Evolutionary conservation across 345 rosid species (phyloP), one percentile per base, ranked within the genome.

Genomic region (Punica granatum): DNA sequence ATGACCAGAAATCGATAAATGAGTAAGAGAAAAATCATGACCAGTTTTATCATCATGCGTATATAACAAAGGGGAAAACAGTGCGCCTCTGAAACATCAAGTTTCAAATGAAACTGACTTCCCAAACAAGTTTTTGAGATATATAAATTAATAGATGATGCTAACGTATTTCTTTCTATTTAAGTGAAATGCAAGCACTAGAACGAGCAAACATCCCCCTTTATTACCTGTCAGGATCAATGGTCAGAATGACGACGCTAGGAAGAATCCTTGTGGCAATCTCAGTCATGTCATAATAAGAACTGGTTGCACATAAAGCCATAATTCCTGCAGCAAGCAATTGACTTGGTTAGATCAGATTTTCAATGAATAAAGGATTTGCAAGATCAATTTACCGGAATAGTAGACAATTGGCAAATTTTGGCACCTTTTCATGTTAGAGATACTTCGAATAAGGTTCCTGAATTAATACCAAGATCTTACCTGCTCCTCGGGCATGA

Each of bases 401-500:
- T 13, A 42, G 23, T 33, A 63, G 28, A 63, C 37, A 23, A 63
- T n/a, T n/a, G 30, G 58, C 58, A 6, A 51, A 51, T 28, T 7
- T 23, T 11, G n/a, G 58, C 58, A 51, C 28, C 3, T 30, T 26
- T 16, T 56, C 61, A 56, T 26, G 26, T 21, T n/a, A n/a, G n/a
- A n/a, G n/a, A n/a, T n/a, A n/a, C n/a, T n/a, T n/a, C n/a, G n/a
- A n/a, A n/a, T n/a, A n/a, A n/a, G n/a, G n/a, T n/a, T n/a, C n/a
- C 26, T 26, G 23, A 66, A 42, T 18, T 28, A 68, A 60, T 58
- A 21, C 41, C 18, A 19, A 32, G 23, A 66, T 48, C 70, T 66
- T 61, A 94, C 99, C 99, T 81, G 99, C 99, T 77, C 92, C 99
- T 74, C 99, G 88, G 70, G 99, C 99, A 80, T 93, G 96, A 77